Base-by-base conservation (phyloP, 2,329 filamentous ascomycete genomes). In the Aspergillus persii region DNA sequence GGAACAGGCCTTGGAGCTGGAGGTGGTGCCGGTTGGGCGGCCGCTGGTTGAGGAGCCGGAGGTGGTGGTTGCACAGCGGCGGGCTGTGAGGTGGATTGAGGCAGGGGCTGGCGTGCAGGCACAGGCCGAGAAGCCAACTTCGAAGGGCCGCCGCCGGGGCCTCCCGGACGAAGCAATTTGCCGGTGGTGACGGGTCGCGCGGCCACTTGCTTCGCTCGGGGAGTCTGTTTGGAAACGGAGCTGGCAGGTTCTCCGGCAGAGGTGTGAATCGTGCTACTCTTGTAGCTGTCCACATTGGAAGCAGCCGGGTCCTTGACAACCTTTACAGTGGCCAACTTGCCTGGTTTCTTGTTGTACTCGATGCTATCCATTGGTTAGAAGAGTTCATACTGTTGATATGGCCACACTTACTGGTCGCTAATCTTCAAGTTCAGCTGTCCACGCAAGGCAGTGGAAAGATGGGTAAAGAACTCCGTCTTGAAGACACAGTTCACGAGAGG, bases 261-360 rank as follows among this genome's bases (percentile, higher is more conserved):
- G 0, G 93, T 96, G 74, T 97, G 95, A 56, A 99, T 87, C 15
- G 89, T 89, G 60, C 91, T 88, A 74, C 92, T 97, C 84, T 99
- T 99, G 82, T 99, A 99, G 63, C 87, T 85, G 76, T 99, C 95
- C 51, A 88, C 88, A 54, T 83, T 76, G 3, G 83, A 79, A 54
- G 89, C 84, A 54, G 87, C 85, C 0, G 93, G 88, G 72, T 99
- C 95, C 77, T 96, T 96, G 61, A 96, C 72, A 8, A 91, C 91
- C 80, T 98, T 98, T 71, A 99, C 90, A 5, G 87, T 78, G 56
- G 94, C 90, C 74, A 91, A 84, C 80, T 99, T 99, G 57, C 91
- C 91, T 1, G 95, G 95, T 78, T 99, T 99, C 84, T 98, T 99
- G 72, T 94, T 93, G 76, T 96, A 99, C 73, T 96, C 91, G 67